These are phyloP conservation scores for Boletus insuetus DNA, from an alignment of 768 basidiomycete species.

Conservation along the genomic window DNA sequence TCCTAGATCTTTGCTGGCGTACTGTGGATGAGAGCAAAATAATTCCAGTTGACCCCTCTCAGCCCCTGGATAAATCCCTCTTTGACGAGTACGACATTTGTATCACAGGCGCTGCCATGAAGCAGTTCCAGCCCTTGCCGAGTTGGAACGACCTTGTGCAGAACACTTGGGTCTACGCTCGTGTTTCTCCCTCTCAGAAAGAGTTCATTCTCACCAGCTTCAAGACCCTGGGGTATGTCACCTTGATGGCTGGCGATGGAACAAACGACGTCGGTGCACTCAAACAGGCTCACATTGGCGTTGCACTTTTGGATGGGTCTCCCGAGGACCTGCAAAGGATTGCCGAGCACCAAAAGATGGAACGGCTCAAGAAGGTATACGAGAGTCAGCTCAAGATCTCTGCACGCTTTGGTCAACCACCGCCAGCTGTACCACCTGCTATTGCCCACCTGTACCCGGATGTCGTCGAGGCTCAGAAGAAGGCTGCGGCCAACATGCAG, in stretches of 20 bases:
- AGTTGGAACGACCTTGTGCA: constrained; percentile 84
- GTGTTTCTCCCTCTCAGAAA: constrained; percentile 94
- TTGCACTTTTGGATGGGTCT: constrained; percentile 89
- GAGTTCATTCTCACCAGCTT: constrained; percentile 92
- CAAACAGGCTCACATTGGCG: constrained; percentile 96
- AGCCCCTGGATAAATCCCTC: constrained; percentile 74
- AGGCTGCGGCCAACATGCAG: constrained; percentile 63
- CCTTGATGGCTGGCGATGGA: constrained; percentile 98
- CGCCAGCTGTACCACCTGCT: constrained; percentile 87
- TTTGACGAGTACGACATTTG: constrained; percentile 94
- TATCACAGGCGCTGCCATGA: constrained; percentile 91
- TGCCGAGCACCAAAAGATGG: constrained; percentile 85
- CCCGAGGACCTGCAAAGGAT: constrained; percentile 91
- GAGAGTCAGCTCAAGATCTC: constrained; percentile 93
- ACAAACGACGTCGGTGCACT: constrained; percentile 99
- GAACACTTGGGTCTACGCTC: constrained; percentile 97
- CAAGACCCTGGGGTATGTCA: constrained; percentile 85
- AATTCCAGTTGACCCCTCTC: constrained; percentile 78
- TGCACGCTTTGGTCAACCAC: constrained; percentile 85
- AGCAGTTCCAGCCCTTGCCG: constrained; percentile 71
- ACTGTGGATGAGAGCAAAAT: constrained; percentile 90
- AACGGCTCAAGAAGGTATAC: constrained; percentile 95
- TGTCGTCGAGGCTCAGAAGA: constrained; percentile 85
- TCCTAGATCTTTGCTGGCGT: constrained; percentile 82
- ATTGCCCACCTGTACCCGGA: constrained; percentile 89